Conservation (phyloP, 2,329 filamentous ascomycete genomes). For the Fusarium lateritium region DNA sequence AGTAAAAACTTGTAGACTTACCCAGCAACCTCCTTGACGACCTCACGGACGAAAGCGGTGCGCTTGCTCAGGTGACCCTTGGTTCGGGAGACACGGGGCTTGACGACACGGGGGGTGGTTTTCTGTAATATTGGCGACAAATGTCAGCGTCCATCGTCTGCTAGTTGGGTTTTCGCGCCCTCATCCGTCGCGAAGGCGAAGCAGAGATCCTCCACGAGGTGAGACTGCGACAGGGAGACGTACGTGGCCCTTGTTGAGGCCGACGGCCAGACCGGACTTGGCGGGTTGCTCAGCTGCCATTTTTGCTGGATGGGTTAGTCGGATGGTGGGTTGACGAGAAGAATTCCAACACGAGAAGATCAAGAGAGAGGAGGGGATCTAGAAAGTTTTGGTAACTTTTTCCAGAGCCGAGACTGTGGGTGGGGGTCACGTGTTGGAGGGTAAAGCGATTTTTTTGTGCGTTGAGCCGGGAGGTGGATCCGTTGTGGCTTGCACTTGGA, state of each 20-base stretch:
- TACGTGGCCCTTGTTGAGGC: constrained; percentile 77
- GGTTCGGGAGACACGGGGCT: constrained; percentile 84
- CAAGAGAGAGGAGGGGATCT: constrained; percentile 29
- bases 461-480: constrained; percentile 1
- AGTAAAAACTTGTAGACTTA: constrained; percentile 63
- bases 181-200: constrained; percentile 50
- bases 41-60: constrained; percentile 95
- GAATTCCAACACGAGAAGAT: constrained; percentile 18
- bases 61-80: constrained; percentile 98
- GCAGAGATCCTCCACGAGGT: constrained; percentile 83
- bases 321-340: constrained; percentile 48
- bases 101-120: constrained; percentile 83
- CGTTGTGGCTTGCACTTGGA: background rate
- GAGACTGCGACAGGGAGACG: constrained; percentile 69
- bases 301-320: constrained; percentile 56
- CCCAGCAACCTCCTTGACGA: constrained; percentile 99
- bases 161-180: constrained; percentile 47
- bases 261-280: constrained; percentile 72
- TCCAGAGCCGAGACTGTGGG: constrained; percentile 14
- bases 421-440: constrained; percentile 53
- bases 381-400: constrained; percentile 45
- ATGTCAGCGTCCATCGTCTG: constrained; percentile 76
- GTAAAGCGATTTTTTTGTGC: constrained; percentile 38
- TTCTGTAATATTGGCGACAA: constrained; percentile 72
- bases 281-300: constrained; percentile 74